phyloP scores from a whole-genome alignment of 176 grass and related monocot species.

The Oryza coarctata region DNA sequence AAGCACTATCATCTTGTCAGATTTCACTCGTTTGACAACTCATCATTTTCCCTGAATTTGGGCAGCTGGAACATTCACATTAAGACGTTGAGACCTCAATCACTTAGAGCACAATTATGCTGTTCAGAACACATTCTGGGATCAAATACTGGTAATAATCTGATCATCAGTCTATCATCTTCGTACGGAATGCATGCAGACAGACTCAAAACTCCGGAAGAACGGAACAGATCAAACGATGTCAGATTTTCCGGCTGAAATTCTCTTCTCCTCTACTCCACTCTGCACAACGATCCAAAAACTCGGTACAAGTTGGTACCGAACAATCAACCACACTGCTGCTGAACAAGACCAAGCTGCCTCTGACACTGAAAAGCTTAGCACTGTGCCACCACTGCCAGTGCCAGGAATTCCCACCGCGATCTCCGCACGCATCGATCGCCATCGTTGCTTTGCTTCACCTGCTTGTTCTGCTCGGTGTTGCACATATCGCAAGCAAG shows the following conservation, averaged over 20 bases:
- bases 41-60: not conserved
- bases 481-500: too few relatives aligned
- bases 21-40: not conserved
- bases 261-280: not conserved
- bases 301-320: not conserved
- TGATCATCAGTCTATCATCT: not conserved
- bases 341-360: not conserved
- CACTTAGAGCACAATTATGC: not conserved
- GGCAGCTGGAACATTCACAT: conserved; percentile 6
- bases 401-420: not conserved
- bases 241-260: not conserved
- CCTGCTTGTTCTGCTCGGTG: too few relatives aligned
- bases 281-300: not conserved
- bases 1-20: not conserved
- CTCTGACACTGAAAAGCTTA: not conserved
- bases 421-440: too few relatives aligned
- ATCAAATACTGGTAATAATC: not conserved
- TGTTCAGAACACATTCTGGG: not conserved
- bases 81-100: not conserved
- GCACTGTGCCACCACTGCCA: not conserved
- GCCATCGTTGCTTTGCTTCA: too few relatives aligned
- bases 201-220: not conserved
- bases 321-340: not conserved
- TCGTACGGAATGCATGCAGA: not conserved
- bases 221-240: not conserved